Base-by-base conservation (phyloP, 176 grass and related monocot species). In the Aechmea fasciata region DNA sequence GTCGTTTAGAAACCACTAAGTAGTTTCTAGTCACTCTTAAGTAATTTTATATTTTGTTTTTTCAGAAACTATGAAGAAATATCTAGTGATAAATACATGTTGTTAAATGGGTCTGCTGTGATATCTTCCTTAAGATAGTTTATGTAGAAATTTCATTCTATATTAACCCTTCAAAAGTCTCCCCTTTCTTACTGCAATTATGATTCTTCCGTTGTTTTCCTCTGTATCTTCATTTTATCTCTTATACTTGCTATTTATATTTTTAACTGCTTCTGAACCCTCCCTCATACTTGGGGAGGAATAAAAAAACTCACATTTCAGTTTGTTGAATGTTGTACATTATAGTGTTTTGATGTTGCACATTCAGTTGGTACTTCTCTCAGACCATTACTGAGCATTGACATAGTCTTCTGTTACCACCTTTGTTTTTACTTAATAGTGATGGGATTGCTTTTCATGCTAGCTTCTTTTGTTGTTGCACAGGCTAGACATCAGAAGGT, bases 401-500 rank as follows among this genome's bases (percentile, higher is more conserved):
- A 19, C 8, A 18, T 61, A 18, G 15, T 2, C 20, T 61, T 61
- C 55, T 22, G 4, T 19, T 22, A 2, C 11, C 20, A 5, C 17
- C 22, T 73, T 71, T 23, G 54, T 62, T 72, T 67, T 49, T 68
- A 1, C 11, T 67, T 65, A 68, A 51, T 51, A 71, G 55, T 65
- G 25, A 4, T 4, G 52, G 49, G 65, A 48, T 3, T 67, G 47
- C 24, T 49, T 79, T 68, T 47, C 20, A 41, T 71, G 6, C 33
- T 55, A 28, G 10, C 23, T 12, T 13, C 33, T 47, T 49, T 59
- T 77, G 33, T 66, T 78, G 33, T 89, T 85, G 87, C 49, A 74
- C 77, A 99, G 94, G 75, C 89, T 80, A 87, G 89, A 83, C 88
- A 84, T 68, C 94, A 93, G 68, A 99, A 99, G 71, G 89, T 93